Percentiles rank a stretch among this genome's conserved stretches.
Conservation (phyloP, 2,329 filamentous ascomycete genomes). For the Blastomyces gilchristii region DNA sequence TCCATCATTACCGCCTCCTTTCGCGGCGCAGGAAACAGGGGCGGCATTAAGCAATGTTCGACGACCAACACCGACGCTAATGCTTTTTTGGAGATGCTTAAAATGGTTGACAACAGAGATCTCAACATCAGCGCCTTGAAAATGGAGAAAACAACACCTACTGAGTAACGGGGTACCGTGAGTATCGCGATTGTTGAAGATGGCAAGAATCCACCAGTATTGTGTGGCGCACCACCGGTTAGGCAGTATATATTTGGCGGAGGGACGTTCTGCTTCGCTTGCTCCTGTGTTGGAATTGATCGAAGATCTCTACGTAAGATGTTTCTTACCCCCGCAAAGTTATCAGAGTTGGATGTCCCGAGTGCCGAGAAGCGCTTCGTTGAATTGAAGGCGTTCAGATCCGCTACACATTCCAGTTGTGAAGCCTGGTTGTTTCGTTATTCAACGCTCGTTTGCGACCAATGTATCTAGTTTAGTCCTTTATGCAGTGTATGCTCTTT, state of each 20-base stretch:
- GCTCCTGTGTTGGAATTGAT: not conserved
- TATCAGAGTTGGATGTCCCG: not conserved
- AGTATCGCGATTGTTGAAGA: not conserved
- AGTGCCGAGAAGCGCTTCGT: not conserved
- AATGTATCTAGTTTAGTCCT: not conserved
- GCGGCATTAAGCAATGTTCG: not conserved
- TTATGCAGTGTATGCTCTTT: not conserved
- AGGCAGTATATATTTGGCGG: not conserved
- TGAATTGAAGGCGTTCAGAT: not conserved
- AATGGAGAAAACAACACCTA: not conserved
- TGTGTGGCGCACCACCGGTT: not conserved
- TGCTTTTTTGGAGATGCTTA: not conserved
- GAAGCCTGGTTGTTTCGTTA: not conserved
- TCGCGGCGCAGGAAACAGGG: not conserved
- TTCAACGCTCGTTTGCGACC: not conserved
- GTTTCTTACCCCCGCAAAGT: not conserved
- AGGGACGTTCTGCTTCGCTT: not conserved
- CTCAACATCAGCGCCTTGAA: not conserved
- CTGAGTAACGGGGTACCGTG: not conserved
- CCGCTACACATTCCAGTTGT: not conserved
- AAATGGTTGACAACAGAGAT: not conserved
- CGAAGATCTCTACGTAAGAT: not conserved
- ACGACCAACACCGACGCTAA: not conserved
- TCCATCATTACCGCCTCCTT: not conserved
- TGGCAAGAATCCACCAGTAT: not conserved